Evolutionary conservation across 2,329 filamentous ascomycete genomes (phyloP).

Genomic region (Exophiala lecanii-corni): DNA sequence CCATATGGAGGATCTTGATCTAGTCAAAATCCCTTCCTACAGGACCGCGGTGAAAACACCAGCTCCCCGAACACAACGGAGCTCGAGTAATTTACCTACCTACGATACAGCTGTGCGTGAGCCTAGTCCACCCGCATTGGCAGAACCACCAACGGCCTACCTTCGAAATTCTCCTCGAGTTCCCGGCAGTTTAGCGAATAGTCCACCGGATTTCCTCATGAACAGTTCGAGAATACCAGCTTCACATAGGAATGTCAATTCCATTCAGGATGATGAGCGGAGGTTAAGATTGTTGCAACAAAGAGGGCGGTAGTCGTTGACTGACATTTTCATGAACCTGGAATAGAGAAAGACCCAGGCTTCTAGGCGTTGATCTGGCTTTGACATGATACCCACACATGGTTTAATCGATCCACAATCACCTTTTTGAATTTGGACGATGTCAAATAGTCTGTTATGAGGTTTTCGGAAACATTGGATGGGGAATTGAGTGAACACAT

Average conservation of each 20-base stretch:
- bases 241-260: constrained; percentile 25
- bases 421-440: too few species aligned
- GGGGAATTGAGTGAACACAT: too few species aligned
- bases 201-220: constrained; percentile 26
- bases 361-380: neutral
- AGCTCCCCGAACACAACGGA: constrained; percentile 48
- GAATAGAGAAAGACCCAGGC: neutral
- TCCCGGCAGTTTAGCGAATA: constrained; percentile 30
- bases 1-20: constrained; percentile 60
- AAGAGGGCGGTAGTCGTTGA: constrained; percentile 27
- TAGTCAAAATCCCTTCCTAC: constrained; percentile 74
- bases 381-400: neutral
- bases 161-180: constrained; percentile 34
- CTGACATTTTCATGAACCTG: neutral
- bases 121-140: constrained; percentile 28
- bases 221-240: constrained; percentile 28
- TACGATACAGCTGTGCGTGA: constrained; percentile 53
- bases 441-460: too few species aligned
- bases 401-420: neutral
- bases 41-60: constrained; percentile 66
- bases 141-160: constrained; percentile 38
- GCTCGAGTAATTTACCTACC: constrained; percentile 51
- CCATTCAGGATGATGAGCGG: constrained; percentile 36
- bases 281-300: constrained; percentile 39
- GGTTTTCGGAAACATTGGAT: too few species aligned